Evolutionary conservation across 2,329 filamentous ascomycete species (phyloP), one percentile per base, ranked within the genome.

Genomic region (Fusarium bulbicola): DNA sequence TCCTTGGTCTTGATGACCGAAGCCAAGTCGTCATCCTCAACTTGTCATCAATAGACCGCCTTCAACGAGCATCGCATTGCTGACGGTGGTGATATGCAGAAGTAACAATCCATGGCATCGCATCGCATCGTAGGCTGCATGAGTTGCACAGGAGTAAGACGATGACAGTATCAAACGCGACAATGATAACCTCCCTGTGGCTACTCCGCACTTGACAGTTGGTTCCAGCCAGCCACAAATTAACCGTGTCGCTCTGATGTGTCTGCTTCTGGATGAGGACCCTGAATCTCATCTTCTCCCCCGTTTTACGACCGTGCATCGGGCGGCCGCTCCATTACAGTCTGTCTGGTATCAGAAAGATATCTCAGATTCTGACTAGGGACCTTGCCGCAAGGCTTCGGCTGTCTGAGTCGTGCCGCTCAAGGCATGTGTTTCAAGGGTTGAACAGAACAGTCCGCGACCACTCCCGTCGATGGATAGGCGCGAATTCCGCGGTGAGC

Each of bases 401-500:
- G 47, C n/a, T 70, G 61, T 73, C 59, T 58, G 62, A 67, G 70
- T 67, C 70, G 53, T 47, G 58, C 61, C 58, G 58, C 66, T 67
- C n/a, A 56, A 32, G 32, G 49, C 58, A 40, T 54, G 70, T 65
- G 67, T 42, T 64, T 69, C 36, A 53, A 66, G 42, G 26, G 62
- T 30, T 37, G 24, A 47, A 47, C 26, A 21, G 26, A 50, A 47
- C 42, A 66, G 37, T 30, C 49, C 21, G 18, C 21, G 26, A 54
- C 66, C 70, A 73, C 70, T 74, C 66, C 21, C 21, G 28, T 68
- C 40, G 21, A 28, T 32, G 47, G 39, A 61, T 74, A 73, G 71
- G 71, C 71, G 71, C 71, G 63, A 74, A 72, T 73, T 73, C 71
- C 71, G 71, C 71, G 65, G 39, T 59, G 56, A 50, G 50, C 47